Base-by-base conservation (phyloP, 23 red algal genomes). In the Agarophyton chilense region DNA sequence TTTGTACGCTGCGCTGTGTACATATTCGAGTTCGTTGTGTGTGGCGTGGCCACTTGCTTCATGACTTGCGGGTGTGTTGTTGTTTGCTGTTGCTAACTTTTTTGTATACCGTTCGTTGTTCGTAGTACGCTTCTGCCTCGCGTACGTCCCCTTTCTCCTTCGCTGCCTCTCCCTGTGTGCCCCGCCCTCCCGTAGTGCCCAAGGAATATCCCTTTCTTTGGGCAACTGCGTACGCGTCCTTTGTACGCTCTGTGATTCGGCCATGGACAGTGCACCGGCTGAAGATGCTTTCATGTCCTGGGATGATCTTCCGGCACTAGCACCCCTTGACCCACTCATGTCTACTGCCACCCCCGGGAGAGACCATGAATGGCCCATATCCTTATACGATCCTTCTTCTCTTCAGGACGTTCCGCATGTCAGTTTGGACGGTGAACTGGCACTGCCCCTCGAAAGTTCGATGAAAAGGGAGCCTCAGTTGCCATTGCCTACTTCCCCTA, bases 401-500 rank as follows among this genome's bases (percentile, higher is more conserved):
- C 68, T 74, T 18, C 18, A 7, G 12, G 68, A 74, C 14, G 68
- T 24, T 18, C 33, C 33, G 40, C 68, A 74, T n/a, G 82, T 87
- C 62, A 58, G 82, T 28, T 34, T 75, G 38, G 82, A 87, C 33
- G 82, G 82, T 9, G 82, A 87, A 87, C 31, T 72, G n/a, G 82
- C 82, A 46, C 19, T 54, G 9, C 77, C 77, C 2, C 32, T 58
- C 22, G 51, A 55, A 10, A 2, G 49, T 21, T 13, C 51, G 19
- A 35, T 19, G 39, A 58, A 35, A 60, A 40, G 46, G 4, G 21
- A 53, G 3, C 77, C 77, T 4, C 4, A 45, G 29, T 35, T 77
- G 24, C 17, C 19, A 7, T 18, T 52, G 24, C 72, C 72, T 24
- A 8, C 39, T 50, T 53, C 60, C 14, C 60, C 60, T 13, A 33